A percentile compares a stretch with the other conserved stretches of the same genome.
phyloP scores from a whole-genome alignment of 73 alveolate species.

The Blepharisma japonicum region DNA sequence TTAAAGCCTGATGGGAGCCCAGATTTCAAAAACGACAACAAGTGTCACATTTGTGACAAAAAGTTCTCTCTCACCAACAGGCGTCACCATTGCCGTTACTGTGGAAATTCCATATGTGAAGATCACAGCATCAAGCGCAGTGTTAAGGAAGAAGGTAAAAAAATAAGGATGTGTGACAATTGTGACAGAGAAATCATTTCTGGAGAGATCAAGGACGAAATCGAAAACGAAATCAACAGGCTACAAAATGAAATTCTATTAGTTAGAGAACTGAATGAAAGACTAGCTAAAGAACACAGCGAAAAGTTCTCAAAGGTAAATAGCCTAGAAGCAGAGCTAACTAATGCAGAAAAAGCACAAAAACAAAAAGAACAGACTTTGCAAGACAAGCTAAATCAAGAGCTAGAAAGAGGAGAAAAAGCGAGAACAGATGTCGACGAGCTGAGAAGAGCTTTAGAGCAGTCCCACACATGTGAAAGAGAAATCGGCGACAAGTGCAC shows the following conservation, averaged over 20 bases:
- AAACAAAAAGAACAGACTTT: slow-evolving; percentile 29
- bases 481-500: slow-evolving; percentile 18
- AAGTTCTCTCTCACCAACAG: slow-evolving; percentile 4
- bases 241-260: slow-evolving; percentile 11
- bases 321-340: neutral
- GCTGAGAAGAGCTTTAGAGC: neutral
- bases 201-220: slow-evolving; percentile 10
- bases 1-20: too few relatives aligned
- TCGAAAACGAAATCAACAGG: neutral
- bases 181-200: neutral
- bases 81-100: slow-evolving; percentile 8
- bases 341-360: slow-evolving; percentile 7
- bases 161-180: slow-evolving; percentile 21
- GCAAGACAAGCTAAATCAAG: slow-evolving; percentile 18
- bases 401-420: neutral
- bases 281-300: slow-evolving; percentile 4
- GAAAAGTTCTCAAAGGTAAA: slow-evolving; percentile 19
- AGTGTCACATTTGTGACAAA: slow-evolving; percentile 12
- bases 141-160: neutral
- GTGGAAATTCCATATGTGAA: slow-evolving; percentile 20
- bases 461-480: slow-evolving; percentile 5
- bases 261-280: slow-evolving; percentile 8
- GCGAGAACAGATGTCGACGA: slow-evolving; percentile 17
- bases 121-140: slow-evolving; percentile 5
- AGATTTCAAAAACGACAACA: slow-evolving; percentile 1